These are phyloP conservation scores for Hymenoscyphus infarciens DNA, from an alignment of 2,329 filamentous ascomycete species.

Conservation along the genomic window DNA sequence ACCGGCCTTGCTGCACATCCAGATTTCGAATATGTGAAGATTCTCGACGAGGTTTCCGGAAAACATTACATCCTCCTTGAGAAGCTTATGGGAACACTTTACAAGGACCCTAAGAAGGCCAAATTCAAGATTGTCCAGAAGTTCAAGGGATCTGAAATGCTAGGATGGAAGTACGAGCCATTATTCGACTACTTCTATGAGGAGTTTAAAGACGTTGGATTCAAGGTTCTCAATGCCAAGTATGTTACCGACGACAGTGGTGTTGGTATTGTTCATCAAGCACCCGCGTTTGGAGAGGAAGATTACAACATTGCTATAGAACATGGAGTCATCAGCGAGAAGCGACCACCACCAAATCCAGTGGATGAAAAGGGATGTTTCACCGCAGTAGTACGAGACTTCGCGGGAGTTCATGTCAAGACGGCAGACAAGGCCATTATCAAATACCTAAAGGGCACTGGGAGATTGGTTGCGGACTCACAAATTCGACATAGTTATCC, in stretches of 20 bases:
- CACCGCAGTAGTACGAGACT: conserved; percentile 72
- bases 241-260: conserved; percentile 90
- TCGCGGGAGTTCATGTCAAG: conserved; percentile 85
- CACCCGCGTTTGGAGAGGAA: conserved; percentile 91
- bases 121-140: conserved; percentile 82
- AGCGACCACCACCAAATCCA: conserved; percentile 79
- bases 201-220: conserved; percentile 80
- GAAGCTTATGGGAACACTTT: conserved; percentile 73
- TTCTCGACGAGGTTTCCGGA: conserved; percentile 75
- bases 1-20: conserved; percentile 74
- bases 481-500: conserved; percentile 90
- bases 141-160: conserved; percentile 77
- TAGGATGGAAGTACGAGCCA: conserved; percentile 78
- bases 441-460: conserved; percentile 75
- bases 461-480: conserved; percentile 77
- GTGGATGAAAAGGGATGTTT: conserved; percentile 83
- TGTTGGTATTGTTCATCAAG: conserved; percentile 90
- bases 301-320: conserved; percentile 84
- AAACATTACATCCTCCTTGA: conserved; percentile 86
- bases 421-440: conserved; percentile 90
- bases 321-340: conserved; percentile 72
- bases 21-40: conserved; percentile 83
- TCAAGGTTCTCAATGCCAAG: conserved; percentile 75
- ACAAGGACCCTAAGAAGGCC: conserved; percentile 94
- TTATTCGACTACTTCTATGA: conserved; percentile 88